A percentile compares a stretch with the other conserved stretches of the same genome.
Evolutionary conservation across 1,284 basidiomycete genomes (phyloP).

Genomic region (Trametes versicolor): DNA sequence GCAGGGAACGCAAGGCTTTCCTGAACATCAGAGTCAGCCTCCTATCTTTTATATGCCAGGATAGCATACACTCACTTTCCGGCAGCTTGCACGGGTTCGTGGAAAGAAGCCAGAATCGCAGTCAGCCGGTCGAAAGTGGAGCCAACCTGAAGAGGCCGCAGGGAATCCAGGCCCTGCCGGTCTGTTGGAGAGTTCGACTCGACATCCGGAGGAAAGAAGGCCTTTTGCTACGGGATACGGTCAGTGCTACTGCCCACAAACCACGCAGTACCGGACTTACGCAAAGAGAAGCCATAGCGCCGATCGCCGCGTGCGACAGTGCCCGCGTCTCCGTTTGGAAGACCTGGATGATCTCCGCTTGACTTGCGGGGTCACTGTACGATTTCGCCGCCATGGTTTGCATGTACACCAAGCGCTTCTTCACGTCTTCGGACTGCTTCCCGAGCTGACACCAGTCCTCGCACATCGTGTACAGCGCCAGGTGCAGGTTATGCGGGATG

Average conservation of each 20-base stretch:
- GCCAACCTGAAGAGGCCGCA: conserved; percentile 61
- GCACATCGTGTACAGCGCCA: conserved; percentile 86
- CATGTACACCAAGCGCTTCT: conserved; percentile 80
- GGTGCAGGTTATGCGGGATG: conserved; percentile 79
- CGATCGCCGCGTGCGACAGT: conserved; percentile 82
- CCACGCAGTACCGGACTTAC: conserved; percentile 56
- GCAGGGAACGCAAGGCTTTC: conserved; percentile 81
- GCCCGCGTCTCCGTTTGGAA: conserved; percentile 79
- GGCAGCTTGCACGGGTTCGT: conserved; percentile 57
- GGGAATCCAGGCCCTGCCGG: conserved; percentile 51
- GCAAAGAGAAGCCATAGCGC: conserved; percentile 87
- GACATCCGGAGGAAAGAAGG: conserved; percentile 72
- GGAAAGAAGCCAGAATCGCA: conserved; percentile 71
- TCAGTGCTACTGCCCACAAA: conserved; percentile 11
- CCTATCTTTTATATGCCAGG: too few relatives aligned
- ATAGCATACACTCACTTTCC: conserved; percentile 64
- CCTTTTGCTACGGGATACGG: conserved; percentile 64
- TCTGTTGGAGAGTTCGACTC: conserved; percentile 72
- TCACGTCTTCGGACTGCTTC: conserved; percentile 77
- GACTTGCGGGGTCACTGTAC: conserved; percentile 55
- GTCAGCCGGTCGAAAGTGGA: conserved; percentile 71
- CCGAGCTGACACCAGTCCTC: conserved; percentile 96
- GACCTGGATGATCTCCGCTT: conserved; percentile 67
- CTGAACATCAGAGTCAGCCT: conserved; percentile 49
- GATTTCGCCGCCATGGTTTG: conserved; percentile 74